Base-by-base conservation (phyloP, 257 asterid genomes). In the Nicotiana otophora region DNA sequence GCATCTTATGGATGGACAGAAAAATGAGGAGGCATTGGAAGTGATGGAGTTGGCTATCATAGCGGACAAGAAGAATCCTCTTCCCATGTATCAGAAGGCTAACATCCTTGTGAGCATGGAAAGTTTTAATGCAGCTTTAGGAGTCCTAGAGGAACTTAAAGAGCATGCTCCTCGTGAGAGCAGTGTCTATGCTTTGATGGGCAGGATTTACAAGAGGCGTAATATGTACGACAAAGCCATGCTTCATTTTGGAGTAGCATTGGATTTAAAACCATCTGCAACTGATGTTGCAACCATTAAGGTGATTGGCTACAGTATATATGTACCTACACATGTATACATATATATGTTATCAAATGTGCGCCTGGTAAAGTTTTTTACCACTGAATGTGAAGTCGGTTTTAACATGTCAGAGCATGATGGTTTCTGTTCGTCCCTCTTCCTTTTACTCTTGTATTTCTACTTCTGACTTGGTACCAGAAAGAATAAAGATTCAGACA, bases 41-140 rank as follows among this genome's bases (percentile, higher is more conserved):
- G 92, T 94, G 90, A 93, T 96, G 93, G 98, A 93, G 39, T 92
- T 86, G 85, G 99, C 98, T 78, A 92, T 94, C 74, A 54, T 87
- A 82, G 99, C 99, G 20, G 99, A 96, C 88, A 93, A 88, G 93
- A 94, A 94, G 90, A 96, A 94, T 76, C 99, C 99, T 83, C 91
- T 96, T 84, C 99, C 99, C 70, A 84, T 94, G 70, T 96, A 93
- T 87, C 98, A 96, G 89, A 96, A 94, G 88, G 99, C 99, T 46
- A 94, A 91, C 88, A 93, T 96, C 77, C 95, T 96, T 70, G 87
- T 94, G 81, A 96, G 97, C 91, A 86, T 92, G 98, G 97, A 90
- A 62, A 86, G 90, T 83, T 86, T 93, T 81, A 94, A 94, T 55
- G 97, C 91, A 53, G 99, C 99, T 77, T 87, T 93, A 66, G 93